Conservation (phyloP, 768 basidiomycete species). For the Auriscalpium vulgare region DNA sequence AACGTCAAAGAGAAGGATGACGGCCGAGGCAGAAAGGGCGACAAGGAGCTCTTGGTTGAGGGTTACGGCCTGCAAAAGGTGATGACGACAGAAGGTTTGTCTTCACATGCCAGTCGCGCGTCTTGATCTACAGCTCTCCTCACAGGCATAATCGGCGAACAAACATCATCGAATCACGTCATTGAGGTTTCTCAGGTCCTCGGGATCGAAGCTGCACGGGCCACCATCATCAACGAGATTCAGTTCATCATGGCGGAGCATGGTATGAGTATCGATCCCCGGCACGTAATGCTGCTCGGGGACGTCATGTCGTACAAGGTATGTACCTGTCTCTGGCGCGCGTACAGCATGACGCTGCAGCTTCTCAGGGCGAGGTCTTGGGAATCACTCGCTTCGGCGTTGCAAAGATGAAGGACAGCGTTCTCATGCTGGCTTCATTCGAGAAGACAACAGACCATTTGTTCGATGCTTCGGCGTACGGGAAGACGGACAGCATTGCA, state of each 20-base stretch:
- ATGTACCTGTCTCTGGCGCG: slow-evolving; percentile 2
- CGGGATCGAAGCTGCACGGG: slow-evolving; percentile 95
- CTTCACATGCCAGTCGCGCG: background rate
- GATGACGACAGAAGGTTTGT: slow-evolving; percentile 89
- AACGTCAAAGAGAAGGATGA: slow-evolving; percentile 90
- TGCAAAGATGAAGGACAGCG: slow-evolving; percentile 99
- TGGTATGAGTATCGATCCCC: slow-evolving; percentile 97
- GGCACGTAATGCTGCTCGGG: slow-evolving; percentile 96
- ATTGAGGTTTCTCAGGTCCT: slow-evolving; percentile 92
- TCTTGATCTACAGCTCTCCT: background rate
- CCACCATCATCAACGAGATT: slow-evolving; percentile 94
- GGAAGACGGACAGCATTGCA: slow-evolving; percentile 89
- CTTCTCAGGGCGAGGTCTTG: slow-evolving; percentile 79
- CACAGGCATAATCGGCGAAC: slow-evolving; percentile 82
- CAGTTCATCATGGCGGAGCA: slow-evolving; percentile 96
- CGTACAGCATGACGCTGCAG: background rate
- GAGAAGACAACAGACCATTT: slow-evolving; percentile 99
- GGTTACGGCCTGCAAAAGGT: slow-evolving; percentile 95
- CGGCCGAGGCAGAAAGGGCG: slow-evolving; percentile 68
- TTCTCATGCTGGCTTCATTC: slow-evolving; percentile 97
- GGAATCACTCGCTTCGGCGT: slow-evolving; percentile 99
- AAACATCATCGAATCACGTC: slow-evolving; percentile 94
- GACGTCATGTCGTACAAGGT: slow-evolving; percentile 99
- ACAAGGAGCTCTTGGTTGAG: slow-evolving; percentile 91
- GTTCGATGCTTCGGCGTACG: slow-evolving; percentile 94